phyloP scores from a whole-genome alignment of 1,284 basidiomycete species.

The Agaricales sp. region DNA sequence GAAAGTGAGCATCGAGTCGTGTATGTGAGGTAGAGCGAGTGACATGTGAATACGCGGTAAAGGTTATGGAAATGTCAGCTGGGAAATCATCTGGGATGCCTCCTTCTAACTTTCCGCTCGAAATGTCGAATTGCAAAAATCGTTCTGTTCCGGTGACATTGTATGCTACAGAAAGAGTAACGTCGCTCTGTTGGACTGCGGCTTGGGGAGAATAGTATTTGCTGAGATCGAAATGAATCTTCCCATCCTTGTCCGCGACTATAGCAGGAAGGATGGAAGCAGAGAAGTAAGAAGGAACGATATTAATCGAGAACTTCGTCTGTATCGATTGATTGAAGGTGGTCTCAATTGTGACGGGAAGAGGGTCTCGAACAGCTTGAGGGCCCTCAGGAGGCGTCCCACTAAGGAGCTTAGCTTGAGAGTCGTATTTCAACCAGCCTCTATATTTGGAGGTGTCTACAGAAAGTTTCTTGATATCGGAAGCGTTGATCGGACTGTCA shows the following conservation, averaged over 20 bases:
- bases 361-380: constrained; percentile 17
- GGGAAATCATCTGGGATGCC: constrained; percentile 34
- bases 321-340: constrained; percentile 57
- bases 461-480: constrained; percentile 38
- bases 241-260: constrained; percentile 31
- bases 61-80: constrained; percentile 36
- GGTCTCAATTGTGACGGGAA: constrained; percentile 57
- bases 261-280: constrained; percentile 45
- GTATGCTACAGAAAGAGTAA: constrained; percentile 40
- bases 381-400: constrained; percentile 45
- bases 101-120: constrained; percentile 37
- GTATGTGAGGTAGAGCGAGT: constrained; percentile 68
- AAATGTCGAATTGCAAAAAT: constrained; percentile 41
- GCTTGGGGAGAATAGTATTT: constrained; percentile 41
- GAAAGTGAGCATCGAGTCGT: constrained; percentile 36
- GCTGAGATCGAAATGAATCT: constrained; percentile 37
- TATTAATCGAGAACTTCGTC: constrained; percentile 49
- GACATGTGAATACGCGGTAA: constrained; percentile 51
- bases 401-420: constrained; percentile 40
- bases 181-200: constrained; percentile 17
- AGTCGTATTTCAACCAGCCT: constrained; percentile 62
- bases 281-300: constrained; percentile 65
- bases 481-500: constrained; percentile 38
- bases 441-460: constrained; percentile 49
- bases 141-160: constrained; percentile 34